Conservation (phyloP, 345 rosid genomes). For the Rhizophora apiculata region DNA sequence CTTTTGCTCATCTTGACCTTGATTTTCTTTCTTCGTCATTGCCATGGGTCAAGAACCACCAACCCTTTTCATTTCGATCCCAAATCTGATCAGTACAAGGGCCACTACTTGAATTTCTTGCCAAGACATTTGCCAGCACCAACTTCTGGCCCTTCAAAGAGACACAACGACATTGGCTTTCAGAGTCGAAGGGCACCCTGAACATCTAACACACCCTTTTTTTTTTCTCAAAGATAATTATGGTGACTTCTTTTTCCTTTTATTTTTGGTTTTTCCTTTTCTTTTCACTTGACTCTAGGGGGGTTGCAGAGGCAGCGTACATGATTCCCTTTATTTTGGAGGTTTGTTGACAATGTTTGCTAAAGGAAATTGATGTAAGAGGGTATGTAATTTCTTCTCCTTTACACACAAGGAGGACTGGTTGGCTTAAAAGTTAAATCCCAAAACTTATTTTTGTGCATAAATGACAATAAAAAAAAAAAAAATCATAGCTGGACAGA, state of each 20-base stretch:
- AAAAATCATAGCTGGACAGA: too few species aligned
- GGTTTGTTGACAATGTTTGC: constrained; percentile 8
- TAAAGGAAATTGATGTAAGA: background rate
- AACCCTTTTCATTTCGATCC: constrained; percentile 45
- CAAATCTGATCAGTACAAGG: constrained; percentile 22
- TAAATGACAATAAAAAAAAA: too few species aligned
- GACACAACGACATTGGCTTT: constrained; percentile 81
- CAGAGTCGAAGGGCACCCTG: constrained; percentile 57
- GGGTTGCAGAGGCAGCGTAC: constrained; percentile 17
- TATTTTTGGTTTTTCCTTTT: background rate
- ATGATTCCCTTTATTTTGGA: constrained; percentile 5
- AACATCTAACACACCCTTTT: background rate
- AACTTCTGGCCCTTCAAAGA: constrained; percentile 86
- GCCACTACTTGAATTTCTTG: constrained; percentile 69
- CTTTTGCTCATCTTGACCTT: constrained; percentile 12
- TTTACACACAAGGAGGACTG: too few species aligned
- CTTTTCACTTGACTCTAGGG: background rate
- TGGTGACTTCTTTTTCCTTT: constrained; percentile 23
- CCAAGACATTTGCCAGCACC: constrained; percentile 84
- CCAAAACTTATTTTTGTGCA: too few species aligned
- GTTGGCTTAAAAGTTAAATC: too few species aligned
- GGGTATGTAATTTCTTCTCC: background rate
- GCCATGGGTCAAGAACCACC: constrained; percentile 50
- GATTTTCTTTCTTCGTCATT: constrained; percentile 28
- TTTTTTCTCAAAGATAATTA: background rate